phyloP scores from a whole-genome alignment of 352 stramenopile species.

The Globisporangium rhizosaccharum region DNA sequence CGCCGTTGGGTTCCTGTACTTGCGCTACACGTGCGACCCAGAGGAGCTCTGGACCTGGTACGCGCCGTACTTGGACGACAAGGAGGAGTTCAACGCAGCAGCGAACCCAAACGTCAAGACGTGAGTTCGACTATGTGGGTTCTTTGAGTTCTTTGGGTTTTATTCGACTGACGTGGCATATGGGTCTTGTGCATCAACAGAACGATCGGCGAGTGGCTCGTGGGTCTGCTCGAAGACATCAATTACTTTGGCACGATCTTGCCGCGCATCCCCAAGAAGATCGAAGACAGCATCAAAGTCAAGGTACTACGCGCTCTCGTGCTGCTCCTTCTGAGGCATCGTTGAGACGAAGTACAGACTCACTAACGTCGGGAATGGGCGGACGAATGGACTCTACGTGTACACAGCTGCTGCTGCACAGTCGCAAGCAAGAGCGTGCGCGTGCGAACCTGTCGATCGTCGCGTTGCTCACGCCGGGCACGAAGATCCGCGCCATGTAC shows the following conservation, averaged over 20 bases:
- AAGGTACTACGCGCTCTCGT: conserved; percentile 48
- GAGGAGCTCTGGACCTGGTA: conserved; percentile 93
- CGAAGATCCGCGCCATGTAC: conserved; percentile 93
- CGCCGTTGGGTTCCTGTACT: conserved; percentile 96
- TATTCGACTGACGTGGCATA: background rate
- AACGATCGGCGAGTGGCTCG: conserved; percentile 92
- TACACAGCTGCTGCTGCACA: conserved; percentile 71
- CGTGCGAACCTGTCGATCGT: conserved; percentile 61
- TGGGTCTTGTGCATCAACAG: conserved; percentile 36
- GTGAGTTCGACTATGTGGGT: conserved; percentile 19
- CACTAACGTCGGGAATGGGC: too few relatives aligned
- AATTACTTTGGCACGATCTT: conserved; percentile 97
- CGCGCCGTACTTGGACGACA: conserved; percentile 94
- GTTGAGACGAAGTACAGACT: too few relatives aligned
- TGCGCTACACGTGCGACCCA: conserved; percentile 94
- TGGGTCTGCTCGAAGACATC: conserved; percentile 88
- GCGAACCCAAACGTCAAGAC: conserved; percentile 77
- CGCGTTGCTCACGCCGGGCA: conserved; percentile 82
- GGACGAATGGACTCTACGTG: too few relatives aligned
- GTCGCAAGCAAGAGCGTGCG: conserved; percentile 57
- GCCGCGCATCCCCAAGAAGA: conserved; percentile 93
- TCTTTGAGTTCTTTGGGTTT: too few relatives aligned
- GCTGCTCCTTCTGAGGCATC: background rate
- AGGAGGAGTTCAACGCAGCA: conserved; percentile 89
- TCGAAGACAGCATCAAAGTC: conserved; percentile 96